A percentile compares a stretch with the other conserved stretches of the same genome.
These are phyloP conservation scores for Crucihimalaya himalaica DNA, from an alignment of 345 rosid species.

Conservation along the genomic window DNA sequence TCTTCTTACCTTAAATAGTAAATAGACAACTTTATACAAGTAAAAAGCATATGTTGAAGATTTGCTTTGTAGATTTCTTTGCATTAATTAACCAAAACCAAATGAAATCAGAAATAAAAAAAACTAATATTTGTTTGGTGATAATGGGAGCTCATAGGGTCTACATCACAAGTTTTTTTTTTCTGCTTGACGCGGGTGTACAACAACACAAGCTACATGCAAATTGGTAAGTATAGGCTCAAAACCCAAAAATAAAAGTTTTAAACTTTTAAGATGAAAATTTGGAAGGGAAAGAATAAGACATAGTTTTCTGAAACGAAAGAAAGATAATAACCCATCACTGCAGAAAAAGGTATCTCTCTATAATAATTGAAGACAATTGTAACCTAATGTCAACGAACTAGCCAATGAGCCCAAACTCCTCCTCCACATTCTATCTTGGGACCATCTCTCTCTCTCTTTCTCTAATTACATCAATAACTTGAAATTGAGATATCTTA, in stretches of 20 bases:
- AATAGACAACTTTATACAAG: constrained; percentile 11
- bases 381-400: constrained; percentile 39
- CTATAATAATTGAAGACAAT: constrained; percentile 39
- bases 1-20: constrained; percentile 34
- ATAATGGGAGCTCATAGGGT: constrained; percentile 18
- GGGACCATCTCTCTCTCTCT: constrained; percentile 38
- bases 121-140: constrained; percentile 20
- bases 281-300: background rate
- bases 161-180: background rate
- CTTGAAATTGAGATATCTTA: constrained; percentile 5
- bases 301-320: constrained; percentile 31
- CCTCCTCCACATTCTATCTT: constrained; percentile 32
- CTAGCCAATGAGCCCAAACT: constrained; percentile 42
- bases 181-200: background rate
- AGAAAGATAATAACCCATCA: constrained; percentile 37
- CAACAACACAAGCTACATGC: constrained; percentile 15
- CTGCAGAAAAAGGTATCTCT: constrained; percentile 29
- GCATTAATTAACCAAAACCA: constrained; percentile 29
- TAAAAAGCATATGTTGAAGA: constrained; percentile 28
- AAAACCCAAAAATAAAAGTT: background rate
- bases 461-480: background rate
- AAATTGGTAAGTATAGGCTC: constrained; percentile 12
- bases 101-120: background rate
- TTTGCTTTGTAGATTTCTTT: constrained; percentile 13
- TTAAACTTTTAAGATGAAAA: background rate